These are phyloP conservation scores for Trichosanthes cucumerina DNA, from an alignment of 306 rosid genomes.

Conservation along the genomic window DNA sequence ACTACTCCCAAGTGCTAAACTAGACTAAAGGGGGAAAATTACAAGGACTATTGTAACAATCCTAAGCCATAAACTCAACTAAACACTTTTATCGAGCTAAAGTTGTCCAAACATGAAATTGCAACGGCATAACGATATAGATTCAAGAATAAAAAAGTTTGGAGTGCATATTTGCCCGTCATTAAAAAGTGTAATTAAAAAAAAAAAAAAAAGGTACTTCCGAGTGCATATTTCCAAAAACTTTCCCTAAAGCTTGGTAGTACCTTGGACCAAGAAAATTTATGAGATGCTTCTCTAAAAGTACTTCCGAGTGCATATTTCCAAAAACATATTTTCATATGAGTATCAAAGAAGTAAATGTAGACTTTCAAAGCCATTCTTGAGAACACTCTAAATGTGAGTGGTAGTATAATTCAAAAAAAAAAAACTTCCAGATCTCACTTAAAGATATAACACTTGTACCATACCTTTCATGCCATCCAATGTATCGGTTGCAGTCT, in stretches of 20 bases:
- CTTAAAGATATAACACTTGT: not conserved
- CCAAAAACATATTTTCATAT: not conserved
- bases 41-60: too few relatives aligned
- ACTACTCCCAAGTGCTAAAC: too few relatives aligned
- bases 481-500: not conserved
- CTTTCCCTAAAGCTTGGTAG: not conserved
- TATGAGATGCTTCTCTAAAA: not conserved
- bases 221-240: too few relatives aligned
- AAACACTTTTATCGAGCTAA: too few relatives aligned
- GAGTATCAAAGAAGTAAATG: not conserved
- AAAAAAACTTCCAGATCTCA: not conserved
- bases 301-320: not conserved
- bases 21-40: too few relatives aligned
- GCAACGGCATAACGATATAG: too few relatives aligned
- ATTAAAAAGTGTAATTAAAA: too few relatives aligned
- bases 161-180: too few relatives aligned
- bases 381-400: not conserved
- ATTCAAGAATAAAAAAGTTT: too few relatives aligned
- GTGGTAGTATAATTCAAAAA: not conserved
- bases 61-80: too few relatives aligned
- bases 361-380: not conserved
- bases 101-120: too few relatives aligned
- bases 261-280: not conserved
- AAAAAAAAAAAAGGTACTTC: too few relatives aligned
- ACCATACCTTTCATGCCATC: not conserved